Evolutionary conservation across 1,284 basidiomycete species (phyloP).

Genomic region (Porogramme epimiltina): DNA sequence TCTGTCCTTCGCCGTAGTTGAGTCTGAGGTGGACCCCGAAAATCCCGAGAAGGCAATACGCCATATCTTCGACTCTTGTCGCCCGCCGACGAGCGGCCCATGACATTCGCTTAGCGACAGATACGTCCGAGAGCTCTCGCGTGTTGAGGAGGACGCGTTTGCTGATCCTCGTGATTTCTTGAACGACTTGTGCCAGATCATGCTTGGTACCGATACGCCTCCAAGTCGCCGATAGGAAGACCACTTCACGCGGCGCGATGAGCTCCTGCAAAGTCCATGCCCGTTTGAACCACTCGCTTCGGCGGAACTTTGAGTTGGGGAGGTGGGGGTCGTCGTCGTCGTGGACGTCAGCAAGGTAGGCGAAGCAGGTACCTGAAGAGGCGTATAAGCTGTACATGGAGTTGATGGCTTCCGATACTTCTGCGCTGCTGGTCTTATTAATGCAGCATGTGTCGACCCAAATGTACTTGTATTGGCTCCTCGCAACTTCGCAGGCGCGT

Average conservation of each 20-base stretch:
- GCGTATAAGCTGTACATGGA: conserved; percentile 18
- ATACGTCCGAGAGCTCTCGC: background rate
- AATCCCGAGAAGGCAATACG: conserved; percentile 13
- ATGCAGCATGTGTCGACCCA: conserved; percentile 17
- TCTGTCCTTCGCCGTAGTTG: conserved; percentile 10
- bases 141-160: background rate
- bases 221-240: conserved; percentile 1
- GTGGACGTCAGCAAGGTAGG: conserved; percentile 10
- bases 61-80: conserved; percentile 7
- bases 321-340: background rate
- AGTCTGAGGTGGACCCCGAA: conserved; percentile 10
- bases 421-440: conserved; percentile 14
- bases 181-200: conserved; percentile 3
- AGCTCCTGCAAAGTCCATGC: conserved; percentile 3
- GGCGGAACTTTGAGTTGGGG: background rate
- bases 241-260: background rate
- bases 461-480: conserved; percentile 2
- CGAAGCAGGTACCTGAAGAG: conserved; percentile 8
- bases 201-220: conserved; percentile 2
- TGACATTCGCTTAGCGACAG: conserved; percentile 13
- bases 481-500: conserved; percentile 5
- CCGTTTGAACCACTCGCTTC: conserved; percentile 9
- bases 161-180: conserved; percentile 1
- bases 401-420: conserved; percentile 15
- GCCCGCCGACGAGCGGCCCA: conserved; percentile 9